Conservation (phyloP, 2,329 filamentous ascomycete species). For the Alternaria longipes region DNA sequence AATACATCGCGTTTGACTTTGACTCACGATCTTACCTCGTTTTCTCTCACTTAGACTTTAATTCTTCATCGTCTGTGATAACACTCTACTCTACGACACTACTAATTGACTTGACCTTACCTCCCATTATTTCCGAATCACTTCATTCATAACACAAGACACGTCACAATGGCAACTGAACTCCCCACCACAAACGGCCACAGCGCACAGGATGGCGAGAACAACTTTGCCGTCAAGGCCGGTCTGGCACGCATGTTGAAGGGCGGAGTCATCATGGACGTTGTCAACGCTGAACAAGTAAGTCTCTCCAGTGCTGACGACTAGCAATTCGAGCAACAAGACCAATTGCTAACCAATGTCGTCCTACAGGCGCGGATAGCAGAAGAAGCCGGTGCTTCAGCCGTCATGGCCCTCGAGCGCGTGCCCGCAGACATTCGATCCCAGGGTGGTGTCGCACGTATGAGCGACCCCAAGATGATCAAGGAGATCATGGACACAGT, state of each 20-base stretch:
- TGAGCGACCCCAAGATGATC: constrained; percentile 96
- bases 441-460: constrained; percentile 92
- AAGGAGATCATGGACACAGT: constrained; percentile 93
- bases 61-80: background rate
- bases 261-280: constrained; percentile 99
- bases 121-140: background rate
- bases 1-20: constrained; percentile 34
- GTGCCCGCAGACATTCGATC: constrained; percentile 95
- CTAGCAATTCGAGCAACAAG: background rate
- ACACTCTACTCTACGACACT: background rate
- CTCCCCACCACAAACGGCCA: constrained; percentile 59
- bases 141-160: constrained; percentile 1
- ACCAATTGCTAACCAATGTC: constrained; percentile 19
- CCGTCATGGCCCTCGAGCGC: constrained; percentile 98
- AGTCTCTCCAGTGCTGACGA: constrained; percentile 10
- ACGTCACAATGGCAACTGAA: constrained; percentile 56
- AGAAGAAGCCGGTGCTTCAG: constrained; percentile 93
- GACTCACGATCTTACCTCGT: constrained; percentile 22
- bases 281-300: constrained; percentile 87
- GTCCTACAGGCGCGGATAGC: constrained; percentile 81
- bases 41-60: constrained; percentile 11
- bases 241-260: constrained; percentile 98
- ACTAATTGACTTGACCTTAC: constrained; percentile 7
- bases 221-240: constrained; percentile 87
- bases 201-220: constrained; percentile 55